A percentile compares a stretch with the other conserved stretches of the same genome.
These are phyloP conservation scores for Rhododendron kiyosumense DNA, from an alignment of 148 eudicot species.

Conservation along the genomic window DNA sequence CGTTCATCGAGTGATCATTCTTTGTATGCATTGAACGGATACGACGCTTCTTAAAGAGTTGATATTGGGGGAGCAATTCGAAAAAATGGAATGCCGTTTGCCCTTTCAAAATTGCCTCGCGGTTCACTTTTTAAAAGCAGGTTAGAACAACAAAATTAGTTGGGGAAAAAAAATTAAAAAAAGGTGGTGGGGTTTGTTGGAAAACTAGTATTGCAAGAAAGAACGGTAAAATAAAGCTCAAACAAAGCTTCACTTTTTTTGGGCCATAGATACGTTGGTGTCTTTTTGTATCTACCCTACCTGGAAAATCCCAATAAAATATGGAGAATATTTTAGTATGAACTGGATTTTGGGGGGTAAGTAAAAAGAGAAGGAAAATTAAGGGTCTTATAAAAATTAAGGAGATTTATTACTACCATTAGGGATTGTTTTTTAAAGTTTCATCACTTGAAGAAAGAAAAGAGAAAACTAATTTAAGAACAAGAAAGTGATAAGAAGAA, in stretches of 20 bases:
- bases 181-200: background rate
- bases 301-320: background rate
- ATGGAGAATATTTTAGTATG: background rate
- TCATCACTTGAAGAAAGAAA: too few species aligned
- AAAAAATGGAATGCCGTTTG: background rate
- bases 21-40: too few species aligned
- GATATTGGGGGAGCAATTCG: background rate
- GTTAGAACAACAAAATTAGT: background rate
- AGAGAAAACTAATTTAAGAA: too few species aligned
- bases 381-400: background rate
- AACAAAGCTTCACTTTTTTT: background rate
- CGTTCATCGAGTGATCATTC: too few species aligned
- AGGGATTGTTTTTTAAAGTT: too few species aligned
- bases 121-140: background rate
- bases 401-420: too few species aligned
- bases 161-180: background rate
- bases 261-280: background rate
- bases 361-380: background rate
- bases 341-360: background rate
- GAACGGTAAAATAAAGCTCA: background rate
- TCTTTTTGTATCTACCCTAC: background rate
- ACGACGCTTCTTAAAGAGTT: too few species aligned
- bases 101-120: background rate
- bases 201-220: too few species aligned
- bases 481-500: too few species aligned